Evolutionary conservation across 129 eudicot genomes (phyloP).

Genomic region (Chrysanthemum lavandulifolium): DNA sequence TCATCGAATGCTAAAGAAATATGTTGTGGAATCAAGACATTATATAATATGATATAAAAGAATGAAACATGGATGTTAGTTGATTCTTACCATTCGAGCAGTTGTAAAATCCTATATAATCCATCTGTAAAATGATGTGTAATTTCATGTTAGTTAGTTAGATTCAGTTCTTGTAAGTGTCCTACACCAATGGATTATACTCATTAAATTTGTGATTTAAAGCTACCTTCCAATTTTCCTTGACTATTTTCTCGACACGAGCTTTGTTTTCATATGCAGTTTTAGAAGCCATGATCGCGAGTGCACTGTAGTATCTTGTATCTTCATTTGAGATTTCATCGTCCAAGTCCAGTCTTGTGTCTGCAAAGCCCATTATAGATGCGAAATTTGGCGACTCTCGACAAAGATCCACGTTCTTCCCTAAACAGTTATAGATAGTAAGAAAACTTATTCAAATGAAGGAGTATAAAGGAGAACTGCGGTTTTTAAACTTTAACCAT

Average conservation of each 20-base stretch:
- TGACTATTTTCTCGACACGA: slow-evolving; percentile 28
- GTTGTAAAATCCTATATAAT: slow-evolving; percentile 21
- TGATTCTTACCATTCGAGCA: slow-evolving; percentile 24
- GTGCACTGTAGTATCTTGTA: slow-evolving; percentile 32
- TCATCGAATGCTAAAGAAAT: slow-evolving; percentile 13
- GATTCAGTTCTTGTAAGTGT: background rate
- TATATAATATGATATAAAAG: background rate
- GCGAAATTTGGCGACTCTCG: slow-evolving; percentile 11
- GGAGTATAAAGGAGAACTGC: too few species aligned
- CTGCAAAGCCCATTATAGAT: slow-evolving; percentile 30
- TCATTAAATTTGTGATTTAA: background rate
- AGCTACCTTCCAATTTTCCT: slow-evolving; percentile 33
- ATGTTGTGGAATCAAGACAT: background rate
- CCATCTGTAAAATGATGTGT: slow-evolving; percentile 25
- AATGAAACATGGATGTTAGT: background rate
- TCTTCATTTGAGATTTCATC: slow-evolving; percentile 17
- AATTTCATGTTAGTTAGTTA: background rate
- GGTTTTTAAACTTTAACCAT: too few species aligned
- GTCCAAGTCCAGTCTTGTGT: slow-evolving; percentile 31
- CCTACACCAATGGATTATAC: background rate
- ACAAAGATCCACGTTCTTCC: slow-evolving; percentile 1
- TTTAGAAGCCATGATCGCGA: slow-evolving; percentile 39
- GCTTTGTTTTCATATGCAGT: slow-evolving; percentile 30
- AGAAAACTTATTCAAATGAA: too few species aligned
- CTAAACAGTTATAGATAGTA: slow-evolving; percentile 1